phyloP scores from a whole-genome alignment of 2,329 filamentous ascomycete genomes.

The Colletotrichum graminicola region DNA sequence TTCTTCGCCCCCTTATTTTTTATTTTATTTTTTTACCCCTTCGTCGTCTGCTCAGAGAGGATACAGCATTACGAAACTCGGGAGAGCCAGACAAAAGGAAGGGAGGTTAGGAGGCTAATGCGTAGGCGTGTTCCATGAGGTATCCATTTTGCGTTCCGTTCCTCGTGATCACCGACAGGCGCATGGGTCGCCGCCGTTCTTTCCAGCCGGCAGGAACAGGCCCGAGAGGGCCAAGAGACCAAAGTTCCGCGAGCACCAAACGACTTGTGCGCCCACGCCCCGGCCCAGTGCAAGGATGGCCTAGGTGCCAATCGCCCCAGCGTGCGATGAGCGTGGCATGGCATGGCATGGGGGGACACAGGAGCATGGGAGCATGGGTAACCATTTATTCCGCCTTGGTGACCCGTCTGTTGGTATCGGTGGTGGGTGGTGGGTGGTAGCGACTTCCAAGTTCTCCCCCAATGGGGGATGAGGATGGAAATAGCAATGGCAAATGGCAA shows the following conservation, averaged over 20 bases:
- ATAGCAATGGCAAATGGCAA: constrained; percentile 14
- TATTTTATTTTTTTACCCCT: too few species aligned
- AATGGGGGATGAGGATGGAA: constrained; percentile 4
- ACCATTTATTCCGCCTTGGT: constrained; percentile 24
- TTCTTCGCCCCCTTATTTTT: constrained; percentile 14
- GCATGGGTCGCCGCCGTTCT: constrained; percentile 37
- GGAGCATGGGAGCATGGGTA: constrained; percentile 37
- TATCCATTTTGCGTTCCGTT: constrained; percentile 39
- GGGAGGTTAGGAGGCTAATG: constrained; percentile 15
- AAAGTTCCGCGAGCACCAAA: constrained; percentile 25
- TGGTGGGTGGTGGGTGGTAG: background rate
- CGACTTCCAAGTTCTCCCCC: background rate
- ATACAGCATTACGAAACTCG: constrained; percentile 15
- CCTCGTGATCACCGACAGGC: constrained; percentile 41
- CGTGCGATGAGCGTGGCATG: constrained; percentile 39
- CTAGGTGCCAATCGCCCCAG: constrained; percentile 35
- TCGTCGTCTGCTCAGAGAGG: constrained; percentile 8
- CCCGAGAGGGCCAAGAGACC: constrained; percentile 32
- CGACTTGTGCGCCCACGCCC: constrained; percentile 37
- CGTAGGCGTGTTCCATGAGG: constrained; percentile 31
- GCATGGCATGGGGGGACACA: constrained; percentile 21
- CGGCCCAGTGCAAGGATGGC: constrained; percentile 30
- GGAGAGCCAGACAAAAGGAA: constrained; percentile 26
- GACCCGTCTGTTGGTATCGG: constrained; percentile 14
- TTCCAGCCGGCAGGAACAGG: constrained; percentile 39